phyloP scores from a whole-genome alignment of 192 early-diverging fungal species.

The Coemansia brasiliensis region DNA sequence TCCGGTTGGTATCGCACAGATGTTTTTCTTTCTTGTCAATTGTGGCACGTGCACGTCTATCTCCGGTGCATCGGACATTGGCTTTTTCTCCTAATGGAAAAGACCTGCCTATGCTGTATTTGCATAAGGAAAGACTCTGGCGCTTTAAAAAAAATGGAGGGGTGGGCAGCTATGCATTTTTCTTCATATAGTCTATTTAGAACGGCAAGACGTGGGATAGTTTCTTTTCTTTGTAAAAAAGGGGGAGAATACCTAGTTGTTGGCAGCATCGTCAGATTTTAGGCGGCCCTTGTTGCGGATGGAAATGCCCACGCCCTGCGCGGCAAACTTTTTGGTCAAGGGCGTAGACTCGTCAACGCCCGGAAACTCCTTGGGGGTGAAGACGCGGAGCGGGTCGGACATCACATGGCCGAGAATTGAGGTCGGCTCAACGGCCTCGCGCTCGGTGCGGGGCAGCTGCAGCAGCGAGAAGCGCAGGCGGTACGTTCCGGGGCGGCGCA shows the following conservation, averaged over 20 bases:
- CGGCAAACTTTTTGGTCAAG: slow-evolving; percentile 26
- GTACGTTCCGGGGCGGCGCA: slow-evolving; percentile 28
- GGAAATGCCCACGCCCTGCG: slow-evolving; percentile 34
- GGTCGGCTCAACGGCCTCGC: slow-evolving; percentile 3
- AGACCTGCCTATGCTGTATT: no score
- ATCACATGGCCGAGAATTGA: slow-evolving; percentile 10
- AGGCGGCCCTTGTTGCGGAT: slow-evolving; percentile 44
- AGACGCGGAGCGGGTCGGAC: slow-evolving; percentile 33
- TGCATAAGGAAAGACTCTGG: no score
- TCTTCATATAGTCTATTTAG: no score
- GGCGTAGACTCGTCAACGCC: slow-evolving; percentile 39
- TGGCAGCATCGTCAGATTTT: slow-evolving; percentile 15
- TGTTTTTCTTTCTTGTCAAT: no score
- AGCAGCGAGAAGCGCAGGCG: slow-evolving; percentile 38
- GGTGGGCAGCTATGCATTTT: no score
- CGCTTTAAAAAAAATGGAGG: no score
- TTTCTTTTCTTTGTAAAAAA: background rate
- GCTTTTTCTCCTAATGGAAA: no score
- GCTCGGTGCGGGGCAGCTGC: slow-evolving; percentile 12
- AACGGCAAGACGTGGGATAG: background rate
- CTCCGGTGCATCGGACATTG: no score
- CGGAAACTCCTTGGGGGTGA: slow-evolving; percentile 38
- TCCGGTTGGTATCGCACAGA: no score
- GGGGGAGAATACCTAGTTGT: background rate
- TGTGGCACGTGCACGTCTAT: no score